Evolutionary conservation across 495 filamentous ascomycete genomes (phyloP).

Genomic region (Penicillium egyptiacum): DNA sequence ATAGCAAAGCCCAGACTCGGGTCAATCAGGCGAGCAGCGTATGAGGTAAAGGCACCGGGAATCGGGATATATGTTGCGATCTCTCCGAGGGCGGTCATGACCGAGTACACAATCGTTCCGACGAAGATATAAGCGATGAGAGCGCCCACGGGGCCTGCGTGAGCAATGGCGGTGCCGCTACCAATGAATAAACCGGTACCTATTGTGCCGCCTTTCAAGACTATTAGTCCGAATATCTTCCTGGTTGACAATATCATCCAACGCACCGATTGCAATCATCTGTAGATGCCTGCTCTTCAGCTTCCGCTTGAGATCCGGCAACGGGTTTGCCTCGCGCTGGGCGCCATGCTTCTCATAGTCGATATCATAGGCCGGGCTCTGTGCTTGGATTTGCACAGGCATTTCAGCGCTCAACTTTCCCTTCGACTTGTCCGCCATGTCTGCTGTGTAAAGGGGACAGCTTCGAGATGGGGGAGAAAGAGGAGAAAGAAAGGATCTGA

Average conservation of each 20-base stretch:
- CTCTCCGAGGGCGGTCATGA: slow-evolving; percentile 61
- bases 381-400: slow-evolving; percentile 28
- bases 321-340: slow-evolving; percentile 38
- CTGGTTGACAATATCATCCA: slow-evolving; percentile 39
- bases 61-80: slow-evolving; percentile 79
- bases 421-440: slow-evolving; percentile 34
- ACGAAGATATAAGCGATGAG: slow-evolving; percentile 68
- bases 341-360: slow-evolving; percentile 49
- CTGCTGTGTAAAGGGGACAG: slow-evolving; percentile 4
- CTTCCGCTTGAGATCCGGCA: slow-evolving; percentile 55
- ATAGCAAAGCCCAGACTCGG: slow-evolving; percentile 75
- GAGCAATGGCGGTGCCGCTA: slow-evolving; percentile 65
- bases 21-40: slow-evolving; percentile 70
- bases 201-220: slow-evolving; percentile 70
- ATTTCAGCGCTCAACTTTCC: slow-evolving; percentile 33
- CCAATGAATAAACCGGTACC: slow-evolving; percentile 80
- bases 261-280: slow-evolving; percentile 71
- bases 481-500: slow-evolving; percentile 16
- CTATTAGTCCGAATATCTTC: slow-evolving; percentile 40
- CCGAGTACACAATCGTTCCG: slow-evolving; percentile 61
- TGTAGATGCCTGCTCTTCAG: slow-evolving; percentile 68
- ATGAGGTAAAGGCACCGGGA: slow-evolving; percentile 72
- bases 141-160: slow-evolving; percentile 65
- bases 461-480: slow-evolving; percentile 4
- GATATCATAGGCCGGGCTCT: slow-evolving; percentile 26